Evolutionary conservation across 805 yeast genomes (phyloP).

Genomic region (Suhomyces vadensis): DNA sequence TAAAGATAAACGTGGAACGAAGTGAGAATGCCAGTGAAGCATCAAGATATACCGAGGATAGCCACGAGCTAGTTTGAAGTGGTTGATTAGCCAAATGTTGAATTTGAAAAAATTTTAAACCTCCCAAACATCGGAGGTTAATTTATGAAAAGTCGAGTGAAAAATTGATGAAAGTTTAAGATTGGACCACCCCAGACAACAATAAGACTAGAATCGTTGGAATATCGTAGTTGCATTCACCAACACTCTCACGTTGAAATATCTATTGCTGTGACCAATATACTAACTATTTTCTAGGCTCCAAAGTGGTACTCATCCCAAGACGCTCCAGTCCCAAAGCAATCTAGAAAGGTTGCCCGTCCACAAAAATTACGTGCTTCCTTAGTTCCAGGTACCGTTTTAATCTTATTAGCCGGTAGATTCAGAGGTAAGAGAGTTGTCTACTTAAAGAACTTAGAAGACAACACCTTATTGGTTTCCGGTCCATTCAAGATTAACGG

Average conservation of each 20-base stretch:
- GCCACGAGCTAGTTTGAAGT: not conserved
- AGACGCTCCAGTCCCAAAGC: conserved; percentile 84
- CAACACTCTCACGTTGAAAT: too few species aligned
- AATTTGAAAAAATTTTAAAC: not conserved
- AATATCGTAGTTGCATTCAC: too few species aligned
- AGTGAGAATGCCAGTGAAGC: not conserved
- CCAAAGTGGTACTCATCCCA: conserved; percentile 95
- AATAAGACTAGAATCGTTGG: too few species aligned
- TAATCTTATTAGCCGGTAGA: conserved; percentile 97
- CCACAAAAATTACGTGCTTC: conserved; percentile 96
- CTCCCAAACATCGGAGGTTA: not conserved
- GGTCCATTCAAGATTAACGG: conserved; percentile 99
- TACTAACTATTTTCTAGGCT: not conserved
- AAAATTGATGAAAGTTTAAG: too few species aligned
- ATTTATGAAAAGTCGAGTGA: not conserved
- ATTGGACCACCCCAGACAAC: too few species aligned
- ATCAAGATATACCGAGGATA: not conserved
- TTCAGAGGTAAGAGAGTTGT: conserved; percentile 99
- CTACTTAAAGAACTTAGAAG: conserved; percentile 93
- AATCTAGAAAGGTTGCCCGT: conserved; percentile 85
- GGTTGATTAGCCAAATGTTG: not conserved
- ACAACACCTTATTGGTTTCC: conserved; percentile 93
- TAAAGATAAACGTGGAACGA: conserved; percentile 10
- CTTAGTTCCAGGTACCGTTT: conserved; percentile 96
- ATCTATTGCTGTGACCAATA: not conserved